Evolutionary conservation across 257 asterid species (phyloP).

Genomic region (Plectranthus barbatus): DNA sequence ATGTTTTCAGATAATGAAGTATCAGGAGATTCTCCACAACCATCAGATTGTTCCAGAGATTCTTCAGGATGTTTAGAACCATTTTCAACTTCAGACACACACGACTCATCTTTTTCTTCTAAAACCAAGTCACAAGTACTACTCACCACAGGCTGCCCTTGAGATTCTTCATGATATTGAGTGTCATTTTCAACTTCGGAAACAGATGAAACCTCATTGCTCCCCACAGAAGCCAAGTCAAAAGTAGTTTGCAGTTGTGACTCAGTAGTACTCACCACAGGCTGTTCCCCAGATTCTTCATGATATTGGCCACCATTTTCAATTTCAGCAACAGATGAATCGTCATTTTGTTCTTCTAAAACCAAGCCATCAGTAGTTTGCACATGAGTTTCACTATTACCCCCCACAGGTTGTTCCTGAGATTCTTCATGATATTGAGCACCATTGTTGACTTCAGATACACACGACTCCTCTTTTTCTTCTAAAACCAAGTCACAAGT

Average conservation of each 20-base stretch:
- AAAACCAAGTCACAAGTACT: slow-evolving; percentile 9
- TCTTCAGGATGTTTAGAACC: slow-evolving; percentile 20
- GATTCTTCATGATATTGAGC: slow-evolving; percentile 20
- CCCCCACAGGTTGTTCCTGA: slow-evolving; percentile 10
- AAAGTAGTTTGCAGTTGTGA: slow-evolving; percentile 9
- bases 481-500: slow-evolving; percentile 13
- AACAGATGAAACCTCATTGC: slow-evolving; percentile 5
- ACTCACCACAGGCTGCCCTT: not conserved
- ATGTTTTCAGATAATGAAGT: slow-evolving; percentile 13
- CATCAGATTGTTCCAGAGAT: slow-evolving; percentile 8
- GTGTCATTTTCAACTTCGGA: slow-evolving; percentile 10
- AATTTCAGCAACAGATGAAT: slow-evolving; percentile 5
- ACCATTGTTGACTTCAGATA: slow-evolving; percentile 12
- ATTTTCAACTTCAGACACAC: slow-evolving; percentile 14
- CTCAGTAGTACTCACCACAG: slow-evolving; percentile 7
- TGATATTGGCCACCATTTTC: slow-evolving; percentile 13
- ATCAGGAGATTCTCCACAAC: slow-evolving; percentile 11
- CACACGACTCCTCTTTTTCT: slow-evolving; percentile 14
- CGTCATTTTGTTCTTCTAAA: slow-evolving; percentile 15
- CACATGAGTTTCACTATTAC: slow-evolving; percentile 9
- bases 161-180: slow-evolving; percentile 18
- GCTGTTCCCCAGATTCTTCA: slow-evolving; percentile 11
- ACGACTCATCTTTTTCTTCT: slow-evolving; percentile 10
- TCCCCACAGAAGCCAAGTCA: slow-evolving; percentile 10
- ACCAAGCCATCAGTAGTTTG: slow-evolving; percentile 10